A percentile compares a stretch with the other conserved stretches of the same genome.
Evolutionary conservation across 2,329 filamentous ascomycete genomes (phyloP).

Genomic region (Xylariaceae sp.): DNA sequence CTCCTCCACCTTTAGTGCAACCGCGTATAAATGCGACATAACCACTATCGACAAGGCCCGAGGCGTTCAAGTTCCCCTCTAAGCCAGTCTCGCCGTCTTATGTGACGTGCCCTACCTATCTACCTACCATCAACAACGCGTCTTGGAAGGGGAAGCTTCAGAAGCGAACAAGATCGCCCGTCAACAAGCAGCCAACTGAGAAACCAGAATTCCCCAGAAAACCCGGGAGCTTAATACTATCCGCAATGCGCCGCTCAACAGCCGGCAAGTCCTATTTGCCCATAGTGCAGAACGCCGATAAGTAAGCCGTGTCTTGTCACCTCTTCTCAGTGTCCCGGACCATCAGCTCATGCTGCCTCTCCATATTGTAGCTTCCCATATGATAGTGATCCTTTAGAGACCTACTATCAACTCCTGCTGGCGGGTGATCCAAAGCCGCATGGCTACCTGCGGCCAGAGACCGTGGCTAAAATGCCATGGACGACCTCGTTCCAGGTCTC

Average conservation of each 20-base stretch:
- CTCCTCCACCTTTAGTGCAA: too few relatives aligned
- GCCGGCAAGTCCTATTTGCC: slow-evolving; percentile 20
- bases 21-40: too few relatives aligned
- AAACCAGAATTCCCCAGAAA: neutral
- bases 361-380: slow-evolving; percentile 42
- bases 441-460: slow-evolving; percentile 47
- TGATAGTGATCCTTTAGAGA: slow-evolving; percentile 28
- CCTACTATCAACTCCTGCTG: slow-evolving; percentile 46
- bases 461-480: slow-evolving; percentile 45
- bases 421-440: slow-evolving; percentile 44
- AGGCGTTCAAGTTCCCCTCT: too few relatives aligned
- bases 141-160: too few relatives aligned
- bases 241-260: slow-evolving; percentile 16
- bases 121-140: too few relatives aligned
- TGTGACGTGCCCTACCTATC: too few relatives aligned
- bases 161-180: too few relatives aligned
- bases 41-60: too few relatives aligned
- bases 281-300: slow-evolving; percentile 22
- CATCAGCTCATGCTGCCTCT: slow-evolving; percentile 1
- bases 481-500: slow-evolving; percentile 35
- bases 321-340: neutral
- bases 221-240: neutral
- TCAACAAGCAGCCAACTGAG: too few relatives aligned
- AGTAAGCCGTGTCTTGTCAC: slow-evolving; percentile 10
- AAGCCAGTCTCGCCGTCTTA: too few relatives aligned